Base-by-base conservation (phyloP, 129 eudicot species). In the Pittosporum tobira region DNA sequence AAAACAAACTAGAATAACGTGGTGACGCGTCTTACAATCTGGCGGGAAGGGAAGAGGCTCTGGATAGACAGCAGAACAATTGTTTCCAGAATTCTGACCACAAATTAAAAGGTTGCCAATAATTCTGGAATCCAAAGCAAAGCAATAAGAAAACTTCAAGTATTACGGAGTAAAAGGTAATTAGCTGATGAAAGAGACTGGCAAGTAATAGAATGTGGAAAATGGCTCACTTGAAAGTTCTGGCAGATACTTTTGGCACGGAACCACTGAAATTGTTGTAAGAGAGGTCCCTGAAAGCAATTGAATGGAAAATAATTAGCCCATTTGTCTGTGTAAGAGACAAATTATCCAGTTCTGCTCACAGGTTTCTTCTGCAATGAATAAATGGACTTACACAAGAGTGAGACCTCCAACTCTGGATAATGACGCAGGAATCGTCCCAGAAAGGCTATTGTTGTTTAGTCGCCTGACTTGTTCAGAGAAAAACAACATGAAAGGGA, bases 391-490 rank as follows among this genome's bases (percentile, higher is more conserved):
- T 40, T 91, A 91, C 99, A 87, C 84, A 37, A 91, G 88, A 62
- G 94, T 81, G 70, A 91, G 84, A 76, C 88, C 82, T 13, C 76
- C 78, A 52, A 87, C 49, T 42, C 71, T 43, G 13, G 90, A 78
- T 48, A 91, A 77, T n/a, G 99, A 80, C 23, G 83, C 77, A n/a
- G 99, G 99, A 70, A 84, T 84, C 8, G 73, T 58, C 59, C 96
- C 99, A 6, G 59, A 66, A 59, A 91, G 88, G 74, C 94, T 91
- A 56, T 91, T 91, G 82, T 91, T 91, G 87, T 87, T 91, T 23
- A 91, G 85, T 51, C 99, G 94, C 83, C 99, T 87, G 80, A 57
- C 66, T 75, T 67, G 78, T 72, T 58, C 77, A 72, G 29, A 77
- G 57, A 45, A 70, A 28, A 13, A 34, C 7, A 62, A 63, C 19